Percentiles rank a stretch among this genome's conserved stretches.
These are phyloP conservation scores for Lentinula boryana DNA, from an alignment of 768 basidiomycete species.

Conservation along the genomic window DNA sequence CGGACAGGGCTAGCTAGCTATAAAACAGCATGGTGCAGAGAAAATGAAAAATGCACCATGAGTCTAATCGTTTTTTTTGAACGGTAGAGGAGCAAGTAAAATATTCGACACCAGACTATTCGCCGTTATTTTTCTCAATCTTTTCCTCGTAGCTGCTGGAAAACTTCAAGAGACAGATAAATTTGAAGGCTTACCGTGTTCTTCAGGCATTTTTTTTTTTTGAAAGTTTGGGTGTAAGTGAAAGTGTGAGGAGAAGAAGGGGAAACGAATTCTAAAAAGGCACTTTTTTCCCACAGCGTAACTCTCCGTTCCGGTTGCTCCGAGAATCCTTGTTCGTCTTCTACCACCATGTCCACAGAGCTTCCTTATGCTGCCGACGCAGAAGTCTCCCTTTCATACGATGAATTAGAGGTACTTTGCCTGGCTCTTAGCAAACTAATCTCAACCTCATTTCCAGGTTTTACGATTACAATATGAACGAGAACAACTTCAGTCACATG, in stretches of 20 bases:
- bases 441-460: conserved; percentile 44
- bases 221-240: neutral
- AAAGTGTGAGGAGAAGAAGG: neutral
- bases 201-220: conserved; percentile 30
- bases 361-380: conserved; percentile 96
- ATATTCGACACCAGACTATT: neutral
- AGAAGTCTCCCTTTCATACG: conserved; percentile 79
- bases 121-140: neutral
- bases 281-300: neutral
- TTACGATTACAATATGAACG: conserved; percentile 83
- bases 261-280: neutral
- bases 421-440: no score
- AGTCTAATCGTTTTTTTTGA: conserved; percentile 43
- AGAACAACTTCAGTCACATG: conserved; percentile 75
- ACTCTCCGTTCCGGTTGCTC: neutral
- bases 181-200: conserved; percentile 45
- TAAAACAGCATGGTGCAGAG: conserved; percentile 49
- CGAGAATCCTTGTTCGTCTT: neutral
- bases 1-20: conserved; percentile 60
- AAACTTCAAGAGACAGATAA: conserved; percentile 3
- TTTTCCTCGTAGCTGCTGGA: conserved; percentile 2
- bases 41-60: conserved; percentile 52
- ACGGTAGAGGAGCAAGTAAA: conserved; percentile 13
- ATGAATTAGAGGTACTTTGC: conserved; percentile 77
- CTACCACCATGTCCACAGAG: conserved; percentile 57